These are phyloP conservation scores for Piloderma croceum DNA, from an alignment of 768 basidiomycete genomes.

Conservation along the genomic window DNA sequence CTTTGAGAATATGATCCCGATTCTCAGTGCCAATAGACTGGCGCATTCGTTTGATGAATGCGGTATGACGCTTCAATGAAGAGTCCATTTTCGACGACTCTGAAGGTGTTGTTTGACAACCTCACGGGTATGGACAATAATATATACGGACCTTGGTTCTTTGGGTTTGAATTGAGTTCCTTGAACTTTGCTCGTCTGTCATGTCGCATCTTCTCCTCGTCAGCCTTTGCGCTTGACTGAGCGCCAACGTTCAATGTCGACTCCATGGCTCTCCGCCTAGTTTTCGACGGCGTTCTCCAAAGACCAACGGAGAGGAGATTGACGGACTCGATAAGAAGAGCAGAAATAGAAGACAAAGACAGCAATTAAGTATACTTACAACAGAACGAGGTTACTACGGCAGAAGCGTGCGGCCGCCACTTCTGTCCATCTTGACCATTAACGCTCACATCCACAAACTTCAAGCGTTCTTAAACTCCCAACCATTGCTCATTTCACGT, in stretches of 20 bases:
- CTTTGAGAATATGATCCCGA: constrained; percentile 84
- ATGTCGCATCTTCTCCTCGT: constrained; percentile 49
- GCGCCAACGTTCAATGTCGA: constrained; percentile 10
- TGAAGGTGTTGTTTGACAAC: constrained; percentile 23
- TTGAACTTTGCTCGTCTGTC: constrained; percentile 55
- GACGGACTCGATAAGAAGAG: no score
- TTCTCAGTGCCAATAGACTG: constrained; percentile 81
- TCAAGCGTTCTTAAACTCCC: no score
- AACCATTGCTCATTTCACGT: no score
- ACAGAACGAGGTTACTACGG: no score
- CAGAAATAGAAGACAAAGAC: no score
- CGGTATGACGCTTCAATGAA: constrained; percentile 92
- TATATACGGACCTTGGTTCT: constrained; percentile 40
- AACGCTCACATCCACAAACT: no score
- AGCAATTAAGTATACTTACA: no score
- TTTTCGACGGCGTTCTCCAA: no score
- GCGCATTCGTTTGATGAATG: constrained; percentile 88
- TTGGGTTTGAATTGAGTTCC: constrained; percentile 46
- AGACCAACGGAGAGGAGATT: no score
- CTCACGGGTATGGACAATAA: constrained; percentile 1
- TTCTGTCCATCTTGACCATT: no score
- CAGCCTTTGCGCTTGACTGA: constrained; percentile 26
- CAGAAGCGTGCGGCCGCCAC: no score
- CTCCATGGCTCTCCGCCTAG: no score
- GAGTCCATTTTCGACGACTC: constrained; percentile 82